A percentile compares a stretch with the other conserved stretches of the same genome.
phyloP scores from a whole-genome alignment of 495 filamentous ascomycete species.

The Aspergillus kassunensis region DNA sequence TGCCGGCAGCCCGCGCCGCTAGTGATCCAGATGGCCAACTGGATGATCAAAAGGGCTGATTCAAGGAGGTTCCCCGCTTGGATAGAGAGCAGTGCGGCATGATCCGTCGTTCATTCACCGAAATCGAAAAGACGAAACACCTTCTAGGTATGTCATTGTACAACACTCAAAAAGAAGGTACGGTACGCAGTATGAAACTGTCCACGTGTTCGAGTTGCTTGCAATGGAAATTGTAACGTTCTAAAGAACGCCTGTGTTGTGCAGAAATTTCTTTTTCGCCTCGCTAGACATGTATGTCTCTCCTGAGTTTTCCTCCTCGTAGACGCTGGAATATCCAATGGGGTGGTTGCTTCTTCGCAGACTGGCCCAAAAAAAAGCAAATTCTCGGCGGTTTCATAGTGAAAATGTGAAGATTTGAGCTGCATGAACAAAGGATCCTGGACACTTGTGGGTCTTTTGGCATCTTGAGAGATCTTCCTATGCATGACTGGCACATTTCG shows the following conservation, averaged over 20 bases:
- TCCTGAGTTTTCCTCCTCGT: conserved; percentile 3
- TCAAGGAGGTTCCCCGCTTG: neutral
- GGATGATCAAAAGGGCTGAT: neutral
- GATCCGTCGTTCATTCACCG: neutral
- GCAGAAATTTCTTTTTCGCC: conserved; percentile 1
- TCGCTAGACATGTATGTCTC: too few relatives aligned
- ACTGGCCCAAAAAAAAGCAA: neutral
- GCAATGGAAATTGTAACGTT: conserved; percentile 4
- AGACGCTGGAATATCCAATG: neutral
- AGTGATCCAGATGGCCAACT: neutral
- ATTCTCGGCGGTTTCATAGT: too few relatives aligned
- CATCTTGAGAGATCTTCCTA: neutral
- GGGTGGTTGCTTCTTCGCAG: neutral
- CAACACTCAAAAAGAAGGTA: neutral
- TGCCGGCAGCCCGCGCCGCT: conserved; percentile 1
- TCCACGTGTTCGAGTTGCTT: conserved; percentile 18
- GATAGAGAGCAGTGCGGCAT: neutral
- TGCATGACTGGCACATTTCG: neutral
- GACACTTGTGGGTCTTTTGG: conserved; percentile 1
- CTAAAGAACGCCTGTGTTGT: neutral
- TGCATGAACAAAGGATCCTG: neutral
- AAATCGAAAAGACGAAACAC: neutral
- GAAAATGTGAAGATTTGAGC: neutral
- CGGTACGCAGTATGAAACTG: conserved; percentile 5
- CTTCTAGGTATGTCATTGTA: neutral